Evolutionary conservation across 1,284 basidiomycete species (phyloP), one percentile per base, ranked within the genome.

Genomic region (Ganoderma resinaceum): DNA sequence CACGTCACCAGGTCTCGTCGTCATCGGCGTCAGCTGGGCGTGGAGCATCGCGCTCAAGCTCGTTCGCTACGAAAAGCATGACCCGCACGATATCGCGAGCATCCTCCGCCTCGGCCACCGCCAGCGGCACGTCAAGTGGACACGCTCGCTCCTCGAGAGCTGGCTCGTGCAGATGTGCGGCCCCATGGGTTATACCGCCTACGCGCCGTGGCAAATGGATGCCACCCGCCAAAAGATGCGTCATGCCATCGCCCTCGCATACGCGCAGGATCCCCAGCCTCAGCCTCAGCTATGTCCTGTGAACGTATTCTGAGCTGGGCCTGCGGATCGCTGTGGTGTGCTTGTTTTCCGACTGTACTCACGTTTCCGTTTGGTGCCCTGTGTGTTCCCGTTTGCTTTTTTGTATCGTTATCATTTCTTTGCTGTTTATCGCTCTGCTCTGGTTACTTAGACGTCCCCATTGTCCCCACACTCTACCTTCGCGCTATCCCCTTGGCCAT

Each of bases 1-100:
- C 77, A 77, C 79, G 0, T 85, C 86, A 0, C 78, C 79, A 0
- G 89, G 89, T 52, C 83, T 92, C 46, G 77, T 76, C 1, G 81
- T 90, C 65, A 78, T 91, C 74, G 87, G 85, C 69, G 89, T 91
- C 0, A 86, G 87, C 42, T 90, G 89, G 72, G 85, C 87, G 66
- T 92, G 90, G 90, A 85, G 86, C 0, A 84, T 91, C 40, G 88
- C 90, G 2, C 84, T 91, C 70, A 92, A 92, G 76, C 82, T 92
- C 20, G 88, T 89, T 35, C 83, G 90, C 9, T 92, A 89, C 76
- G 78, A 83, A 57, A 86, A 87, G 69, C 82, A 85, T 70, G 80
- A 81, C 73, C 79, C 80, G 14, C 63, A 65, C 16, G 80, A 81
- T 72, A 79, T 80, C 65, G 85, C 84, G 66, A 76, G 80, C 52